These are phyloP conservation scores for Nakazawaea wyomingensis DNA, from an alignment of 805 yeast species.

Conservation along the genomic window DNA sequence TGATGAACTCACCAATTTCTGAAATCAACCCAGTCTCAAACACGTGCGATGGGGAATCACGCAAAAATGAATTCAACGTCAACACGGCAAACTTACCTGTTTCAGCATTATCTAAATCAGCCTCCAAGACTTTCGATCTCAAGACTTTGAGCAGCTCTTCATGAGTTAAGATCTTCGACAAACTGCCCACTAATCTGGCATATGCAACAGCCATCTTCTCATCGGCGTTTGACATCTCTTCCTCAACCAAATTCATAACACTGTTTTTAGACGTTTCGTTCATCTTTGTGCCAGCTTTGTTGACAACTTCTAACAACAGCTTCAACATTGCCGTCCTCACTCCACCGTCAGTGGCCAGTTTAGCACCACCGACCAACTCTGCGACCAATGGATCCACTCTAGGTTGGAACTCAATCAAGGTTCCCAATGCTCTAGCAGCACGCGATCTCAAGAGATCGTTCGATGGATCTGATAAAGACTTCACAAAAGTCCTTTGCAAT, in stretches of 20 bases:
- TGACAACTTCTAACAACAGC: conserved; percentile 78
- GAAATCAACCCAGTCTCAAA: conserved; percentile 45
- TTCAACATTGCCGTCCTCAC: conserved; percentile 82
- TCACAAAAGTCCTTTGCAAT: conserved; percentile 92
- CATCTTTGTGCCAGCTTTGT: conserved; percentile 73
- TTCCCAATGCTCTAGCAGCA: conserved; percentile 88
- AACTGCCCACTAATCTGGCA: conserved; percentile 73
- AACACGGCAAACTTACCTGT: conserved; percentile 60
- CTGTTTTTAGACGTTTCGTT: conserved; percentile 65
- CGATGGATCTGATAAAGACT: conserved; percentile 74
- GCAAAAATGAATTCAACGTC: conserved; percentile 74
- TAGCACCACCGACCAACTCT: conserved; percentile 76
- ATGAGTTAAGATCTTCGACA: conserved; percentile 57
- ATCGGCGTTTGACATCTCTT: conserved; percentile 46
- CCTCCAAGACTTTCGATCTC: conserved; percentile 50
- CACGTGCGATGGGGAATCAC: conserved; percentile 66
- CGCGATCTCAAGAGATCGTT: conserved; percentile 71
- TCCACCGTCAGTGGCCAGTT: conserved; percentile 56
- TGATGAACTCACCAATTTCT: conserved; percentile 45
- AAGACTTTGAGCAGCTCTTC: conserved; percentile 63
- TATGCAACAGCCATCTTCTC: conserved; percentile 69
- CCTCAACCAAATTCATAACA: conserved; percentile 69
- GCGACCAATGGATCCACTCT: conserved; percentile 89
- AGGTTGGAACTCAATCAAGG: conserved; percentile 83
- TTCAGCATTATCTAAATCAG: conserved; percentile 34